Percentiles rank a stretch among this genome's conserved stretches.
Evolutionary conservation across 768 basidiomycete genomes (phyloP).

Genomic region (Macrolepiota fuliginosa): DNA sequence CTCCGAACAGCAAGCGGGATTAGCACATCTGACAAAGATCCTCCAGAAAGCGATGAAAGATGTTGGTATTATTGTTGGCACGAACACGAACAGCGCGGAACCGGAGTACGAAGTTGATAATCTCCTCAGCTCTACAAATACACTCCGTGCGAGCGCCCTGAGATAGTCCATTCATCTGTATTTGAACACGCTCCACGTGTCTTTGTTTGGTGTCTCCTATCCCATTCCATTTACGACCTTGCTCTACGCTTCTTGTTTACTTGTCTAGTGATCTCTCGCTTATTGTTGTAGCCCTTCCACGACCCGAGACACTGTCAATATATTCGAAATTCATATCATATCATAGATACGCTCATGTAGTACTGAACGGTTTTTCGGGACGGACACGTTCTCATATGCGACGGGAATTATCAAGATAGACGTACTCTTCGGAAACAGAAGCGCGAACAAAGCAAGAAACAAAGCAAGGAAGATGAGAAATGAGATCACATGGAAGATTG

Average conservation of each 20-base stretch:
- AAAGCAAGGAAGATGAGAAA: too few species aligned
- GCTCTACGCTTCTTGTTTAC: background rate
- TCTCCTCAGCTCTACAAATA: conserved; percentile 34
- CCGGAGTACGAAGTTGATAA: conserved; percentile 24
- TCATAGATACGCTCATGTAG: background rate
- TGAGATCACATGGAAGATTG: background rate
- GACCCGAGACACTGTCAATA: background rate
- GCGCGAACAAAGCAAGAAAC: too few species aligned
- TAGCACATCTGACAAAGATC: conserved; percentile 78
- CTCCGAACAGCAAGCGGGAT: conserved; percentile 73
- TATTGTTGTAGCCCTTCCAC: background rate
- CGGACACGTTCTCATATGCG: background rate
- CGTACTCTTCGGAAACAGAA: too few species aligned
- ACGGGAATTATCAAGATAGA: too few species aligned
- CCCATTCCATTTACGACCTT: background rate
- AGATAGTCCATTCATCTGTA: conserved; percentile 21
- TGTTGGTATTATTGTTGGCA: conserved; percentile 60
- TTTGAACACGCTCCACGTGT: background rate
- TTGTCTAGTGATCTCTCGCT: background rate
- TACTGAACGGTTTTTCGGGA: background rate
- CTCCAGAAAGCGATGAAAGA: conserved; percentile 64
- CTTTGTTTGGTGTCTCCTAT: background rate
- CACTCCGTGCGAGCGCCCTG: conserved; percentile 33
- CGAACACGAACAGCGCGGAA: conserved; percentile 18
- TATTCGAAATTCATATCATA: background rate